Conservation (phyloP, 2,329 filamentous ascomycete species). For the Hymenoscyphus salicellus region DNA sequence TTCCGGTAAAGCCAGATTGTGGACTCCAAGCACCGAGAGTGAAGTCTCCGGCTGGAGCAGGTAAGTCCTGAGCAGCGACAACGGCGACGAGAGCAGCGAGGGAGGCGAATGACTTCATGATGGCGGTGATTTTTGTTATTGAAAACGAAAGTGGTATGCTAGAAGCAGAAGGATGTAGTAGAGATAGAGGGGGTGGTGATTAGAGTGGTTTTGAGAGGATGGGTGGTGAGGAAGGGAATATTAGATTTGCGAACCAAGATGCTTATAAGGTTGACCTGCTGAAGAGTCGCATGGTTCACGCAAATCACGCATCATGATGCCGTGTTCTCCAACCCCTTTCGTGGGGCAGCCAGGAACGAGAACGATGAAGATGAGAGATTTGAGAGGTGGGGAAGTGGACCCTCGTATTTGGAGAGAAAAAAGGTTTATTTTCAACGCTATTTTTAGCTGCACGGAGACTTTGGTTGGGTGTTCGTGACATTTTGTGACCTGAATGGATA, state of each 20-base stretch:
- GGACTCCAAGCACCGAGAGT: conserved; percentile 8
- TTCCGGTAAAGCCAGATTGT: background rate
- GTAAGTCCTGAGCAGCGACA: background rate
- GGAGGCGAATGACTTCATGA: conserved; percentile 13
- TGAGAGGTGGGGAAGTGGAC: background rate
- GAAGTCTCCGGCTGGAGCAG: conserved; percentile 7
- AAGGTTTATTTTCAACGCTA: background rate
- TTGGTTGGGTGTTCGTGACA: background rate
- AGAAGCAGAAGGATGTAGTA: background rate
- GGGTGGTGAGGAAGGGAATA: background rate
- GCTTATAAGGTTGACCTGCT: background rate
- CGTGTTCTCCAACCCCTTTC: background rate
- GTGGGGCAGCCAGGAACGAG: background rate
- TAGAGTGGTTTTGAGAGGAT: background rate
- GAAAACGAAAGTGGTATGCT: background rate
- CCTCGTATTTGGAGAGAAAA: background rate
- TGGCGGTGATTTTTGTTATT: background rate
- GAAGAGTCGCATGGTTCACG: background rate
- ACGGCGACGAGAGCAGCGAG: conserved; percentile 3
- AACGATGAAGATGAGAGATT: too few species aligned
- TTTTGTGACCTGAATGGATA: background rate
- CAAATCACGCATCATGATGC: background rate
- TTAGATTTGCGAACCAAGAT: background rate
- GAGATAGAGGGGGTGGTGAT: background rate
- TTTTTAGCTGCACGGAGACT: background rate